Base-by-base conservation (phyloP, 805 yeast genomes). In the Pichia ethanolica region DNA sequence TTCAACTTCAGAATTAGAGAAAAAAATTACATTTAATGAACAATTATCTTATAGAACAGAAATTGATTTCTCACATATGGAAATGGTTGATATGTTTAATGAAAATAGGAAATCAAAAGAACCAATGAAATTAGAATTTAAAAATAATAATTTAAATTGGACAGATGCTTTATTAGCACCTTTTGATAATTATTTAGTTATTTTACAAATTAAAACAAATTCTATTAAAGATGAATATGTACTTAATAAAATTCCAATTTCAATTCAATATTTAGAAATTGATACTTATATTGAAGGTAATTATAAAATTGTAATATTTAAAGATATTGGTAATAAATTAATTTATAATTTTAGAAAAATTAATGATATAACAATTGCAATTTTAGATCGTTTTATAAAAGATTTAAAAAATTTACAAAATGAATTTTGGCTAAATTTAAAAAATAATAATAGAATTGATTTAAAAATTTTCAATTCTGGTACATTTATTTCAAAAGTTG, bases 151-250 rank as follows among this genome's bases (percentile, higher is more conserved):
- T 33, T 61, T 71, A 38, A 70, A 75, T 2, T 67, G 75, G 56
- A 76, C 73, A 55, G 65, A 70, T 49, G 67, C 75, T 30, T 60
- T 69, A 26, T 60, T 77, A 35, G 71, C 70, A 46, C 70, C 73
- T 28, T 69, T 74, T 56, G 69, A 65, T 53, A 63, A 63, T 42
- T 64, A 61, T 47, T 42, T 65, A 28, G 53, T 63, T 9, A 59
- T 62, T 5, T 46, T 64, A 36, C 41, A 42, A 12, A 35, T 55
- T 3, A 59, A 55, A 36, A 51, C 55, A 20, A 53, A 44, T 39
- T 14, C 51, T 7, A 35, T 51, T 14, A 59, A 53, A 11, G 51
- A 56, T n/a, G 50, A 51, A 9, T 62, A 53, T 32, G 35, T 58
- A 1, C 44, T 65, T 41, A 53, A 52, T 35, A 58, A 51, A 33